Evolutionary conservation across 208 protist genomes (phyloP).

Genomic region (Acanthamoeba lenticulata): DNA sequence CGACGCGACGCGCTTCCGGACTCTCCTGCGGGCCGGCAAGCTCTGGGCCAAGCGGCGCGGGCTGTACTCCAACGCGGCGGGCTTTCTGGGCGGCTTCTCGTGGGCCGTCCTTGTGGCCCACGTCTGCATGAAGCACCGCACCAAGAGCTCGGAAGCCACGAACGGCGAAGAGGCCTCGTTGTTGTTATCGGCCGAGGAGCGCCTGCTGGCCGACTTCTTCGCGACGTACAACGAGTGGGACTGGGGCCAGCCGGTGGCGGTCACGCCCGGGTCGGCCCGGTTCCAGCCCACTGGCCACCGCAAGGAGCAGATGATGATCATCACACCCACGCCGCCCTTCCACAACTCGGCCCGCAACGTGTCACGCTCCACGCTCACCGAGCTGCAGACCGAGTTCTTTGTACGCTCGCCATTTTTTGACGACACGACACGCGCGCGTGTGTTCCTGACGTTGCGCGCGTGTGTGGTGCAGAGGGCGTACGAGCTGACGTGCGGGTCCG

Average conservation of each 20-base stretch:
- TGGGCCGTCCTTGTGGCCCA: slow-evolving; percentile 54
- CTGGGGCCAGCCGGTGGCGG: slow-evolving; percentile 26
- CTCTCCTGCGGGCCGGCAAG: slow-evolving; percentile 31
- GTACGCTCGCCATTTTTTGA: neutral
- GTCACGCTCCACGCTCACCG: slow-evolving; percentile 1
- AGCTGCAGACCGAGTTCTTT: slow-evolving; percentile 40
- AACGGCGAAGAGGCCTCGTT: neutral
- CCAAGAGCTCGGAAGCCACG: neutral
- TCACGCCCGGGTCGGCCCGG: neutral
- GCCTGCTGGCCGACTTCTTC: slow-evolving; percentile 51
- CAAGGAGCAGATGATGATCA: slow-evolving; percentile 1
- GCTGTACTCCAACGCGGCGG: neutral
- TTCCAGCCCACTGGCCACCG: neutral
- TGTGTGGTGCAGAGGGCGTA: neutral
- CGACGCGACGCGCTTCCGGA: slow-evolving; percentile 34
- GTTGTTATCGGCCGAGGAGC: slow-evolving; percentile 31
- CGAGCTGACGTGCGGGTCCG: neutral
- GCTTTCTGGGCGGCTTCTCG: slow-evolving; percentile 52
- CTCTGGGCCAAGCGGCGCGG: slow-evolving; percentile 49
- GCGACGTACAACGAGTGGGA: slow-evolving; percentile 36
- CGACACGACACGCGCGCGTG: neutral
- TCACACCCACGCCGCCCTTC: slow-evolving; percentile 24
- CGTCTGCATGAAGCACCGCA: slow-evolving; percentile 18
- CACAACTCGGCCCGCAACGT: slow-evolving; percentile 53
- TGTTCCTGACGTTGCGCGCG: neutral